These are phyloP conservation scores for Auricularia auricula-judae DNA, from an alignment of 768 basidiomycete genomes.

Conservation along the genomic window DNA sequence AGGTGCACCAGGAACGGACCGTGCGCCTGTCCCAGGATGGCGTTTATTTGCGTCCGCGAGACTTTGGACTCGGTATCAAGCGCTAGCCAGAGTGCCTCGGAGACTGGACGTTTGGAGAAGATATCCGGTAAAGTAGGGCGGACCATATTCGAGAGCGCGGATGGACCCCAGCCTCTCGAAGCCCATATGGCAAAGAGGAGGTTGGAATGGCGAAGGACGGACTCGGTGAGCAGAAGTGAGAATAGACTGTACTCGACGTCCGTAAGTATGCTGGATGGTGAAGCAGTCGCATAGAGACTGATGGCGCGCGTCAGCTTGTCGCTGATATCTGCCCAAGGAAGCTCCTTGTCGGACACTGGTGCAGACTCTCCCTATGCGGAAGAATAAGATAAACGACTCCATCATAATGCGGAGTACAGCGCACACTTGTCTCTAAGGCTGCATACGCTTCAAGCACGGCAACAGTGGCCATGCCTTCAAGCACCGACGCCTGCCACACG, in stretches of 20 bases:
- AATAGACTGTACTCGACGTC: constrained; percentile 51
- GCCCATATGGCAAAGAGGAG: constrained; percentile 74
- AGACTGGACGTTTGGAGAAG: constrained; percentile 45
- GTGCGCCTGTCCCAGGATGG: constrained; percentile 58
- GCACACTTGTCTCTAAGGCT: constrained; percentile 55
- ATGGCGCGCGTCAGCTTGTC: constrained; percentile 63
- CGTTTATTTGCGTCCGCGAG: constrained; percentile 54
- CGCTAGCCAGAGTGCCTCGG: constrained; percentile 17
- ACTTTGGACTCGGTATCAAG: constrained; percentile 30
- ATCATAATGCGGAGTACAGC: constrained; percentile 20
- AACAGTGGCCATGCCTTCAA: constrained; percentile 77
- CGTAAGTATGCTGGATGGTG: constrained; percentile 27
- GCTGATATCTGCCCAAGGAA: constrained; percentile 56
- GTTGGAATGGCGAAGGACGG: constrained; percentile 59
- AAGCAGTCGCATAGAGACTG: constrained; percentile 47
- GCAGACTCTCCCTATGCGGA: constrained; percentile 40
- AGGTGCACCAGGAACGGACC: constrained; percentile 84
- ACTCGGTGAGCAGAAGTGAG: constrained; percentile 55
- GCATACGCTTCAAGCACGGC: constrained; percentile 80
- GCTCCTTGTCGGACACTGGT: constrained; percentile 41
- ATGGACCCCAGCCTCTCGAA: constrained; percentile 77
- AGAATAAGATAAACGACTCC: constrained; percentile 5
- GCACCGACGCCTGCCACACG: constrained; percentile 80
- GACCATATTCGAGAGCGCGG: constrained; percentile 66
- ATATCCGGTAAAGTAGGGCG: constrained; percentile 47